A percentile compares a stretch with the other conserved stretches of the same genome.
Evolutionary conservation across 371 early-diverging fungal species (phyloP).

Genomic region (Phascolomyces articulosus): DNA sequence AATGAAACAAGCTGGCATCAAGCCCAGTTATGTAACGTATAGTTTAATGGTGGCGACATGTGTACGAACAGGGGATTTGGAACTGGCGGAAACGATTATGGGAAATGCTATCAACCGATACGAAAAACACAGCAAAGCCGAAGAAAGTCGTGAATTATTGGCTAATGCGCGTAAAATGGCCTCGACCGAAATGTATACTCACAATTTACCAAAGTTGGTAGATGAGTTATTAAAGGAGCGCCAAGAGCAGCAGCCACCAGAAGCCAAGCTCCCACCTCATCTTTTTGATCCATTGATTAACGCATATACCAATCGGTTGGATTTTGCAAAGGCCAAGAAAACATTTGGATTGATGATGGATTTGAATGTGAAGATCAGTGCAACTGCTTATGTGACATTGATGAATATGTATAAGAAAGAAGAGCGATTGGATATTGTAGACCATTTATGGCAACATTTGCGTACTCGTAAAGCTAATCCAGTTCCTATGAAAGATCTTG

Average conservation of each 20-base stretch:
- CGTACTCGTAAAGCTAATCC: not conserved
- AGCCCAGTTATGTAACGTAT: conserved; percentile 29
- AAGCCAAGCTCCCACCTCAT: conserved; percentile 24
- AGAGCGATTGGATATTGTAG: conserved; percentile 29
- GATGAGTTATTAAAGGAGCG: conserved; percentile 33
- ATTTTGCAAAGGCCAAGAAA: conserved; percentile 15
- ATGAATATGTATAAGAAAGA: conserved; percentile 37
- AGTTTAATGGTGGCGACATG: conserved; percentile 31
- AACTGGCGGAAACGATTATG: conserved; percentile 33
- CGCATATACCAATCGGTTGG: conserved; percentile 15
- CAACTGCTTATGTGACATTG: conserved; percentile 25
- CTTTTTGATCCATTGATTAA: conserved; percentile 38
- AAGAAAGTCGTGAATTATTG: not conserved
- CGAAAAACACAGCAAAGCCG: not conserved
- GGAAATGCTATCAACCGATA: conserved; percentile 20
- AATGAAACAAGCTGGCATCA: conserved; percentile 32
- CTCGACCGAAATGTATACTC: conserved; percentile 16
- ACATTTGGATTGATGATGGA: conserved; percentile 29
- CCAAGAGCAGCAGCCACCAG: not conserved
- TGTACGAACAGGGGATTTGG: conserved; percentile 20
- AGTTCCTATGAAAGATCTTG: conserved; percentile 2
- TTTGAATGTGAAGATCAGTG: conserved; percentile 17
- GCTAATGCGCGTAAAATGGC: conserved; percentile 6
- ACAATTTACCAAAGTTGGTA: conserved; percentile 27
- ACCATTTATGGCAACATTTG: conserved; percentile 31